Base-by-base conservation (phyloP, 768 basidiomycete genomes). In the Trametes cubensis region DNA sequence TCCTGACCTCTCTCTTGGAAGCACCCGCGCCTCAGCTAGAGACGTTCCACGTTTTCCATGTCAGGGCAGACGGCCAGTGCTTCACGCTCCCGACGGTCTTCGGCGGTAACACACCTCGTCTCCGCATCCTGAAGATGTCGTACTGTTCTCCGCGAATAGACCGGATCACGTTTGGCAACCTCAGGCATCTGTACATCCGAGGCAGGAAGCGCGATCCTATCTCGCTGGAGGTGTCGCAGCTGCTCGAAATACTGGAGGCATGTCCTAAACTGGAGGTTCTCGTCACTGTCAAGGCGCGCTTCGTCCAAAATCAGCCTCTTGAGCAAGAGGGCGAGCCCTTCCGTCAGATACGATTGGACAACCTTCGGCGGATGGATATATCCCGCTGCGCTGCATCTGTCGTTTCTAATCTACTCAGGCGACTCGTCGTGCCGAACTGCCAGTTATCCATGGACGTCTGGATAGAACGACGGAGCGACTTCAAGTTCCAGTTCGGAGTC, bases 181-280 rank as follows among this genome's bases (percentile, higher is more conserved):
- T 72, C 30, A 62, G 51, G 39, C 55, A 62, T 41, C 58, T 72
- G 8, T 62, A 65, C 20, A 66, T 72, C 62, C 62, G 60, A 26
- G 71, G 71, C 26, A 64, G 64, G 61, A 72, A 72, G 46, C 67
- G 65, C 47, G 55, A 62, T 21, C 56, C 46, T 7, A 66, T 72
- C 18, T 60, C 61, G 2, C 61, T 71, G 53, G 60, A 66, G 17
- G 48, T 71, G 7, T 67, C 71, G 11, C 51, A 44, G n/a, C 62
- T 72, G 7, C 52, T 72, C 6, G 66, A 69, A 26, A 65, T 72
- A 4, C 60, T 72, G n/a, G 66, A 70, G 44, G 50, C 60, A 20
- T 70, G 66, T 40, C 71, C 71, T 0, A 48, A 55, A 0, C 67
- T 72, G 0, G 66, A 70, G 49, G 47, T 67, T 11, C 41, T 72